These are phyloP conservation scores for Syncephalastrum racemosum DNA, from an alignment of 371 early-diverging fungal genomes.

Conservation along the genomic window DNA sequence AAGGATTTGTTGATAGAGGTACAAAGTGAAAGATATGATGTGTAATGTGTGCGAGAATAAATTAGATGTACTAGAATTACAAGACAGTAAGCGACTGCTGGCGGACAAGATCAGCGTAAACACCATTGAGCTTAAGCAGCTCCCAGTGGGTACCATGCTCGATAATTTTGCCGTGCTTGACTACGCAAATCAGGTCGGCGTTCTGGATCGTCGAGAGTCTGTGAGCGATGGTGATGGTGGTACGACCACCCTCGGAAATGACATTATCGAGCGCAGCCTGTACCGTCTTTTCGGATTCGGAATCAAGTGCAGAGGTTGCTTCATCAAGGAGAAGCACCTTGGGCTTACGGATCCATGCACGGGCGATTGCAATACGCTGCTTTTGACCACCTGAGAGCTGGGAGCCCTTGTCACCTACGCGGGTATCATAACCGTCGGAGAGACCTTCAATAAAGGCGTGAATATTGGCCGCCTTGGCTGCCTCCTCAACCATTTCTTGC, in stretches of 20 bases:
- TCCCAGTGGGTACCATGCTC: constrained; percentile 71
- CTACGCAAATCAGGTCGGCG: constrained; percentile 78
- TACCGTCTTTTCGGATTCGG: constrained; percentile 86
- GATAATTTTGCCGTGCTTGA: constrained; percentile 63
- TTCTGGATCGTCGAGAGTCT: constrained; percentile 66
- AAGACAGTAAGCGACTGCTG: constrained; percentile 19
- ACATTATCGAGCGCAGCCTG: constrained; percentile 86
- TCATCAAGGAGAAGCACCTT: constrained; percentile 83
- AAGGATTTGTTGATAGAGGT: no score
- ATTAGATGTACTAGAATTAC: no score
- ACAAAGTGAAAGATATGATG: no score
- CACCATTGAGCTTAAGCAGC: constrained; percentile 44
- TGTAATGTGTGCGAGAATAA: no score
- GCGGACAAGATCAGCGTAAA: constrained; percentile 47
- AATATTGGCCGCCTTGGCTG: constrained; percentile 49
- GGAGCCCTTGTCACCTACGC: constrained; percentile 82
- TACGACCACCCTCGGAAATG: constrained; percentile 54
- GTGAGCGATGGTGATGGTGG: constrained; percentile 67
- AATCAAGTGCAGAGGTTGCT: constrained; percentile 93
- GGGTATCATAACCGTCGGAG: constrained; percentile 77
- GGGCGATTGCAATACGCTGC: constrained; percentile 71
- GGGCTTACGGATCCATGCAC: constrained; percentile 37
- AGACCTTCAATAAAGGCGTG: constrained; percentile 73
- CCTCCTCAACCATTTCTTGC: constrained; percentile 46
- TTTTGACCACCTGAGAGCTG: constrained; percentile 89